phyloP scores from a whole-genome alignment of 495 filamentous ascomycete genomes.

The Daldinia decipiens region DNA sequence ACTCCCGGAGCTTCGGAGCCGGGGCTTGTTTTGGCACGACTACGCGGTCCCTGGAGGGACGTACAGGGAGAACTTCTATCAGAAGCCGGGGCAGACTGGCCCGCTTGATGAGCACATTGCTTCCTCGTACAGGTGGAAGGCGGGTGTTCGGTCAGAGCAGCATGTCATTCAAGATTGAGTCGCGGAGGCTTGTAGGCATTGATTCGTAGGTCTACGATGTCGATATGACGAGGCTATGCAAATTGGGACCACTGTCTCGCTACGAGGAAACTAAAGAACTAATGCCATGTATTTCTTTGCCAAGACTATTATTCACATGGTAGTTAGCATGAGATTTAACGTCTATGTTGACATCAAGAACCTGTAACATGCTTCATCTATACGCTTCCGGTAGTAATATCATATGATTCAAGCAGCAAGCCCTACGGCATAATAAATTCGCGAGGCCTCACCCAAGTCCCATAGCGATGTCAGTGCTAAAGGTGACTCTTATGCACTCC shows the following conservation, averaged over 20 bases:
- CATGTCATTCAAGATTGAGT: constrained; percentile 46
- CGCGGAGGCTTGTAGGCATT: not conserved
- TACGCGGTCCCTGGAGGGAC: constrained; percentile 60
- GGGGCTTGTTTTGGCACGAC: constrained; percentile 62
- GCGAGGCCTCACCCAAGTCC: constrained; percentile 16
- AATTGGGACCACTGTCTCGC: not conserved
- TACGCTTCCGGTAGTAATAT: constrained; percentile 3
- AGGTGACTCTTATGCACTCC: not conserved
- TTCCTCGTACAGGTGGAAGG: constrained; percentile 51
- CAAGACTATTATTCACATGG: not conserved
- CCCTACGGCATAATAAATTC: not conserved
- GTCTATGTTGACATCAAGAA: constrained; percentile 6
- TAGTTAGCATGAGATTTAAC: not conserved
- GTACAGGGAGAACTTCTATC: constrained; percentile 58
- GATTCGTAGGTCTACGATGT: not conserved
- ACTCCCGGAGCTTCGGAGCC: constrained; percentile 63
- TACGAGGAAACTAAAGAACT: not conserved
- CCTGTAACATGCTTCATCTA: not conserved
- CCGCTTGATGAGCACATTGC: constrained; percentile 50
- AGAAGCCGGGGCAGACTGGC: constrained; percentile 43
- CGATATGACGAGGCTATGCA: not conserved
- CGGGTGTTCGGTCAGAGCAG: constrained; percentile 47
- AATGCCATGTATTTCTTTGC: constrained; percentile 6
- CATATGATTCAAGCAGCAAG: not conserved
- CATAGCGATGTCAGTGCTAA: not conserved